phyloP scores from a whole-genome alignment of 179 eudicot species.

The Spergularia azorica region DNA sequence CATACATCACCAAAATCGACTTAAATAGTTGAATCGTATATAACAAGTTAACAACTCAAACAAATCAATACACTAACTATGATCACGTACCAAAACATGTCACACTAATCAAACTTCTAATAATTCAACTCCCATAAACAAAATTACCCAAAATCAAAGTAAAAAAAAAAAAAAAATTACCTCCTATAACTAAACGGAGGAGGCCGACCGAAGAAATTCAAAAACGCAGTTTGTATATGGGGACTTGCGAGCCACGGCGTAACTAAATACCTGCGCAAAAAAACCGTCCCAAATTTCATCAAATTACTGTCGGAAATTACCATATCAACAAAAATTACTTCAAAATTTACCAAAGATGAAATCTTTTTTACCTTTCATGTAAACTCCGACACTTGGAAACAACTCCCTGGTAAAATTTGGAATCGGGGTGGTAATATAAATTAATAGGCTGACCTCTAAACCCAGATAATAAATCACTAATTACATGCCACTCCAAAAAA shows the following conservation, averaged over 20 bases:
- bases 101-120: not conserved
- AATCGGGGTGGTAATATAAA: slow-evolving; percentile 57
- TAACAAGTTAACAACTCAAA: not conserved
- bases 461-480: slow-evolving; percentile 61
- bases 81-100: not conserved
- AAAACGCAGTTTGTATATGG: slow-evolving; percentile 74
- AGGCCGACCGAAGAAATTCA: slow-evolving; percentile 77
- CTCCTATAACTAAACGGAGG: slow-evolving; percentile 67
- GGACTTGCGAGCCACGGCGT: slow-evolving; percentile 98
- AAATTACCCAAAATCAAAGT: slow-evolving; percentile 4
- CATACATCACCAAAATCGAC: not conserved
- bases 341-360: not conserved
- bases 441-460: slow-evolving; percentile 60
- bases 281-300: not conserved
- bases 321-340: not conserved
- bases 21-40: not conserved
- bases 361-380: slow-evolving; percentile 59
- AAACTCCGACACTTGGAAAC: slow-evolving; percentile 77
- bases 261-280: slow-evolving; percentile 59
- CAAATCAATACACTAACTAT: not conserved
- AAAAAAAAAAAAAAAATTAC: slow-evolving; percentile 19
- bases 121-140: not conserved
- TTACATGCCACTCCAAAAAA: slow-evolving; percentile 70
- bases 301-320: not conserved
- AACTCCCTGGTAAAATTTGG: slow-evolving; percentile 59